phyloP scores from a whole-genome alignment of 2,329 filamentous ascomycete species.

The Huntiella bhutanensis region DNA sequence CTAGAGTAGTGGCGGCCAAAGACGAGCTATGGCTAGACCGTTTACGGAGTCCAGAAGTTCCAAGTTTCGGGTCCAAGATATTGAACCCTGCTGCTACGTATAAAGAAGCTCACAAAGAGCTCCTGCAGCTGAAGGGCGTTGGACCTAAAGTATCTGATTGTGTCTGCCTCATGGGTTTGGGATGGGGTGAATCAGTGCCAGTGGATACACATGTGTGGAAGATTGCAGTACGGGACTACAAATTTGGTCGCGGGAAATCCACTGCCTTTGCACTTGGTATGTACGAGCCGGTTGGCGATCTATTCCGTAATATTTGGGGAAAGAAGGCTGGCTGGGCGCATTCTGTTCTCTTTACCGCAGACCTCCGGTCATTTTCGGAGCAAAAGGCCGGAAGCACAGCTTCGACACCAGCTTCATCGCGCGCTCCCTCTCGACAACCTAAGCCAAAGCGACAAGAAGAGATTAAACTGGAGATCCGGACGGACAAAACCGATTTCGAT shows the following conservation, averaged over 20 bases:
- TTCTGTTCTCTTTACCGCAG: slow-evolving; percentile 87
- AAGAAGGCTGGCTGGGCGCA: slow-evolving; percentile 94
- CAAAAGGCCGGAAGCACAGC: slow-evolving; percentile 17
- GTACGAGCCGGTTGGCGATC: slow-evolving; percentile 77
- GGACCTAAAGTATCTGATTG: slow-evolving; percentile 96
- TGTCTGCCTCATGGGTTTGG: slow-evolving; percentile 86
- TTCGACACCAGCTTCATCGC: slow-evolving; percentile 12
- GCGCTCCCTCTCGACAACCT: background rate
- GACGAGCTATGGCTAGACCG: slow-evolving; percentile 57
- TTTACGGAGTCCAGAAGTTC: slow-evolving; percentile 59
- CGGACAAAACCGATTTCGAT: slow-evolving; percentile 16
- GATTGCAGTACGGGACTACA: slow-evolving; percentile 91
- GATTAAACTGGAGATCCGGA: slow-evolving; percentile 13
- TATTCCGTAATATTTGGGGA: slow-evolving; percentile 81
- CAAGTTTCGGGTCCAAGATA: slow-evolving; percentile 27
- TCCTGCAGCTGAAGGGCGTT: slow-evolving; percentile 68
- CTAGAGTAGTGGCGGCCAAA: slow-evolving; percentile 51
- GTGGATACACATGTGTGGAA: slow-evolving; percentile 98
- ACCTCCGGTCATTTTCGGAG: slow-evolving; percentile 69
- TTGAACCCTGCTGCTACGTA: slow-evolving; percentile 39
- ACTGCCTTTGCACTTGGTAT: slow-evolving; percentile 76
- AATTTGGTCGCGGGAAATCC: slow-evolving; percentile 66
- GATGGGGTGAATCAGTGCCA: slow-evolving; percentile 87
- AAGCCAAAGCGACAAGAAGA: slow-evolving; percentile 13
- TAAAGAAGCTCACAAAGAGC: slow-evolving; percentile 57